Base-by-base conservation (phyloP, 2,329 filamentous ascomycete species). In the Zymoseptoria ardabiliae region DNA sequence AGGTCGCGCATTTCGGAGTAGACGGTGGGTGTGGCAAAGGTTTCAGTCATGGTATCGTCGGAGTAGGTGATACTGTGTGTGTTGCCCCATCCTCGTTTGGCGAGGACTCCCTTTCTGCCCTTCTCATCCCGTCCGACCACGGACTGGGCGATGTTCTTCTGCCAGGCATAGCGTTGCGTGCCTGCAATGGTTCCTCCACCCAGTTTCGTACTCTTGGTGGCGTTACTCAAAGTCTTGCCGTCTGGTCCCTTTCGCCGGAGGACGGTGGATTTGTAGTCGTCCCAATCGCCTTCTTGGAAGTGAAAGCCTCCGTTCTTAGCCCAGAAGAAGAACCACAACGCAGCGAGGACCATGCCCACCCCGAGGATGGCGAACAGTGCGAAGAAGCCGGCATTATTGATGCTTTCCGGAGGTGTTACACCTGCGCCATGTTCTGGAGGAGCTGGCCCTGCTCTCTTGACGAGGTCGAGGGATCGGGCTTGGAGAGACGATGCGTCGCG, bases 301-400 rank as follows among this genome's bases (percentile, higher is more conserved):
- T 89, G 79, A 78, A 97, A 97, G 13, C 94, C 94, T 62, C 94
- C 94, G 68, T 97, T 96, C 77, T 89, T 93, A 59, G 93, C 93
- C 89, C 90, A 95, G 82, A 96, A 96, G 82, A 99, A 97, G 82
- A 99, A 97, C 92, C 94, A 99, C 71, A 97, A 91, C 22, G 82
- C 84, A 0, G 80, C 83, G 3, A 89, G 60, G 22, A 94, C 88
- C 71, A 97, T 88, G 30, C 78, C 84, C 0, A 86, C 85, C 35
- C 90, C 91, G 56, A 97, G 85, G 19, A 97, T 74, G 10, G 89
- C 93, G 72, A 97, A 96, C 0, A 97, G 79, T 0, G 88, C 87
- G 71, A 97, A 89, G 68, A 96, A 85, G 60, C 85, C 89, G 9
- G 73, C 66, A 62, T 80, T 80, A 67, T 79, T 76, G 70, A 80